Percentiles rank a stretch among this genome's conserved stretches.
Conservation (phyloP, 78 protist genomes). For the Dictyostelium capitatum region DNA sequence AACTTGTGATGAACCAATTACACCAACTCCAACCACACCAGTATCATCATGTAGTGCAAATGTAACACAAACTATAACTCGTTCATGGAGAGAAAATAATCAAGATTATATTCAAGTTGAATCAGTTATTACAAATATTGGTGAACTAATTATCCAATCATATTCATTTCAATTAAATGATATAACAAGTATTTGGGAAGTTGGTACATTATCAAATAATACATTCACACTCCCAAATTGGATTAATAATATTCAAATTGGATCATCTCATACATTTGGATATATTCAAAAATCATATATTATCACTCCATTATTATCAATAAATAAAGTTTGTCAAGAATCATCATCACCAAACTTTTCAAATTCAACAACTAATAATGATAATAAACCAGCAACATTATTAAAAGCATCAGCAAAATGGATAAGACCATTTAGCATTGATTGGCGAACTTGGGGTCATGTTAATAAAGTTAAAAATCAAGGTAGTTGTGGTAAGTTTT, state of each 20-base stretch:
- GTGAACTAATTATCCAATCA: background rate
- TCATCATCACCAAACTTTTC: no score
- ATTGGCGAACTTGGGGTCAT: background rate
- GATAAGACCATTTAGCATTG: background rate
- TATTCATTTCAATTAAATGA: background rate
- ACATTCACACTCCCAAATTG: slow-evolving; percentile 1
- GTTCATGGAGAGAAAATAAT: slow-evolving; percentile 20
- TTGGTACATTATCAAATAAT: background rate
- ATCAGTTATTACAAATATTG: slow-evolving; percentile 7
- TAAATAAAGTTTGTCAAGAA: background rate
- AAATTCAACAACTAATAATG: no score
- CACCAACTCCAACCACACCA: background rate
- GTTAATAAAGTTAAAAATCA: slow-evolving; percentile 4
- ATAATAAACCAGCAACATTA: no score
- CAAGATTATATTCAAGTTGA: background rate
- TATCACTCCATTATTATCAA: background rate
- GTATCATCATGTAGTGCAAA: background rate
- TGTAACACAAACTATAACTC: background rate
- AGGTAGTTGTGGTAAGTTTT: background rate
- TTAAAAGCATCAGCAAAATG: background rate
- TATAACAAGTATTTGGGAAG: background rate
- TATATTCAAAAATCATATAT: background rate
- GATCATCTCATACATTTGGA: background rate
- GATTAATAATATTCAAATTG: background rate
- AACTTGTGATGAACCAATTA: background rate